Evolutionary conservation across 176 grass and related monocot genomes (phyloP).

Genomic region (Metroxylon sagu): DNA sequence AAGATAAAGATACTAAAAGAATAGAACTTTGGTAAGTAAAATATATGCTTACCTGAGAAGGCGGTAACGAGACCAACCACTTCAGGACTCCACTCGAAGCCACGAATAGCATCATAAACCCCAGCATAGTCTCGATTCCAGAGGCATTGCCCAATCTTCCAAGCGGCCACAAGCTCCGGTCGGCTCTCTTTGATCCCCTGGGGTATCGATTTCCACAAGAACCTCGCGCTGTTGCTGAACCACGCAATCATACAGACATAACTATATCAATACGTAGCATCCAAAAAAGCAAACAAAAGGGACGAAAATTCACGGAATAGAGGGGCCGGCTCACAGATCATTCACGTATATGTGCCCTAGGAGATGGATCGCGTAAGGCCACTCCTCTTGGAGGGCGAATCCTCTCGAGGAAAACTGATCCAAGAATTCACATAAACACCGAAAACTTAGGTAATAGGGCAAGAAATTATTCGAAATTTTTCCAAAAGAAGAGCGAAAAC

Average conservation of each 20-base stretch:
- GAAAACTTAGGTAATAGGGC: no score
- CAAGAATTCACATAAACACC: no score
- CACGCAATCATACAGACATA: neutral
- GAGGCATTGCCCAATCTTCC: constrained; percentile 79
- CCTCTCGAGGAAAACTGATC: constrained; percentile 50
- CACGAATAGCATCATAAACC: constrained; percentile 40
- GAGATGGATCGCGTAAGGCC: constrained; percentile 87
- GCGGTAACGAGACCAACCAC: constrained; percentile 38
- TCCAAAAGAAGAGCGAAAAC: constrained; percentile 4
- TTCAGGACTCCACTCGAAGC: constrained; percentile 63
- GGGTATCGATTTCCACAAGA: constrained; percentile 72
- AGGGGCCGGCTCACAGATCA: constrained; percentile 41
- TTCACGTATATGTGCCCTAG: constrained; percentile 62
- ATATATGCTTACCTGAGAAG: constrained; percentile 46
- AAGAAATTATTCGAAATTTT: neutral
- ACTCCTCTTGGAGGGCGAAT: constrained; percentile 42
- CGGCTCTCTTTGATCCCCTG: constrained; percentile 64
- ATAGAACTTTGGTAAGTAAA: no score
- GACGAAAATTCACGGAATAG: neutral
- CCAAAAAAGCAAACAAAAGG: neutral
- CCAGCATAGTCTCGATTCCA: constrained; percentile 76
- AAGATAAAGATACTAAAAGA: no score
- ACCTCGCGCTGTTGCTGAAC: constrained; percentile 77
- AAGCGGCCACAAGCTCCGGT: constrained; percentile 57
- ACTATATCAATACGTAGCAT: neutral